These are phyloP conservation scores for Melampsora americana DNA, from an alignment of 1,284 basidiomycete species.

Conservation along the genomic window DNA sequence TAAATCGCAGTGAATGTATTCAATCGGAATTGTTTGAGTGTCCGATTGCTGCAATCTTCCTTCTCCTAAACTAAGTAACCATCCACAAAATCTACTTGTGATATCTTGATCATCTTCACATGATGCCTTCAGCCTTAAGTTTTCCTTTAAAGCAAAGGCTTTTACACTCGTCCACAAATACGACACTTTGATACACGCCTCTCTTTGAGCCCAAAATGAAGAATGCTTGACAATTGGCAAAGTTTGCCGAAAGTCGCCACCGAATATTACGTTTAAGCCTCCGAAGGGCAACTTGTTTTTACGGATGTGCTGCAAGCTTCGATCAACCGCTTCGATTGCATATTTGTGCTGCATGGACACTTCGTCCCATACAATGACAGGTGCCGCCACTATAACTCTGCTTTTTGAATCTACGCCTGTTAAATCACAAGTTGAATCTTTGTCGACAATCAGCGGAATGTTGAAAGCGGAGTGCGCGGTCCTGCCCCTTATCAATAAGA, in stretches of 20 bases:
- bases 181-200: neutral
- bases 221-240: neutral
- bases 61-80: neutral
- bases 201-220: neutral
- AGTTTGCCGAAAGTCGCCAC: constrained; percentile 14
- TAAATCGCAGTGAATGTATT: neutral
- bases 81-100: neutral
- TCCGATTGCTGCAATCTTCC: neutral
- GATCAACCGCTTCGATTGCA: neutral
- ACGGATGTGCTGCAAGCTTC: neutral
- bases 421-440: neutral
- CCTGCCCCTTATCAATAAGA: neutral
- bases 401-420: neutral
- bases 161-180: neutral
- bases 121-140: neutral
- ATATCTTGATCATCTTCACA: neutral
- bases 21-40: neutral
- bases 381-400: no score
- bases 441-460: neutral
- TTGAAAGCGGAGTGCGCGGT: constrained; percentile 10
- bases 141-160: neutral
- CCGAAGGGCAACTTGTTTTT: neutral
- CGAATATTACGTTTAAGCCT: neutral
- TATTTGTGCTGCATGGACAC: neutral
- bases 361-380: neutral